Conservation (phyloP, 352 stramenopile genomes). For the Phytophthora hibernalis region DNA sequence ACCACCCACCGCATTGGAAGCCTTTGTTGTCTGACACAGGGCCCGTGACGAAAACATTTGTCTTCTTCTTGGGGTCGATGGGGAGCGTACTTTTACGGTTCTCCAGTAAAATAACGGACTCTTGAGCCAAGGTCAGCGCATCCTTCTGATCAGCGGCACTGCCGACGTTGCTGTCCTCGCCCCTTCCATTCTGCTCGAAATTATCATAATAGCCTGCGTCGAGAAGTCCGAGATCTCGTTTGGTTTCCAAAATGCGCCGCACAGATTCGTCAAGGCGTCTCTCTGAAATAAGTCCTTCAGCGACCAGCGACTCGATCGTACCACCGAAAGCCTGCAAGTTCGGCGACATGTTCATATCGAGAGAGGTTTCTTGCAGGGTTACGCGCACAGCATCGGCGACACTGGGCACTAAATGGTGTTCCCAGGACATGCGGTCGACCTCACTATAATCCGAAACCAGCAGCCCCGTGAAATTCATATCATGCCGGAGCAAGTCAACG, state of each 20-base stretch:
- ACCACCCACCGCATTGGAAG: slow-evolving; percentile 76
- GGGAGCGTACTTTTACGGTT: slow-evolving; percentile 64
- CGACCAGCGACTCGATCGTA: slow-evolving; percentile 64
- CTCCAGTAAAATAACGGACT: slow-evolving; percentile 84
- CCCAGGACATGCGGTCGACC: slow-evolving; percentile 87
- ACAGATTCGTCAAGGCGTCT: slow-evolving; percentile 71
- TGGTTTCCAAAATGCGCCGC: slow-evolving; percentile 64
- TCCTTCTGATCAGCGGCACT: slow-evolving; percentile 57
- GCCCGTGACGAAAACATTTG: slow-evolving; percentile 68
- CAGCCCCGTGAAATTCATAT: slow-evolving; percentile 91
- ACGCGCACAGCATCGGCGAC: slow-evolving; percentile 72
- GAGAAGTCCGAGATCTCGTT: slow-evolving; percentile 62
- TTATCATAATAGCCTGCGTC: slow-evolving; percentile 8
- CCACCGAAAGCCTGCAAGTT: slow-evolving; percentile 56
- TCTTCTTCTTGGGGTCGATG: slow-evolving; percentile 25
- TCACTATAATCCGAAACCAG: slow-evolving; percentile 94
- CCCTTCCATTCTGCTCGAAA: slow-evolving; percentile 12
- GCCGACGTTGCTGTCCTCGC: slow-evolving; percentile 42
- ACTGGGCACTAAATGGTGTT: slow-evolving; percentile 79
- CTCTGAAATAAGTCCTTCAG: slow-evolving; percentile 45
- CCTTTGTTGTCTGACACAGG: slow-evolving; percentile 74
- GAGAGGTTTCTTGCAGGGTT: slow-evolving; percentile 80
- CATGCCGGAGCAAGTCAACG: slow-evolving; percentile 76
- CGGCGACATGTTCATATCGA: slow-evolving; percentile 94
- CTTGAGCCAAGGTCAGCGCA: slow-evolving; percentile 67